Evolutionary conservation across 2,329 filamentous ascomycete genomes (phyloP), one percentile per base, ranked within the genome.

Genomic region (Lasiodiplodia theobromae): DNA sequence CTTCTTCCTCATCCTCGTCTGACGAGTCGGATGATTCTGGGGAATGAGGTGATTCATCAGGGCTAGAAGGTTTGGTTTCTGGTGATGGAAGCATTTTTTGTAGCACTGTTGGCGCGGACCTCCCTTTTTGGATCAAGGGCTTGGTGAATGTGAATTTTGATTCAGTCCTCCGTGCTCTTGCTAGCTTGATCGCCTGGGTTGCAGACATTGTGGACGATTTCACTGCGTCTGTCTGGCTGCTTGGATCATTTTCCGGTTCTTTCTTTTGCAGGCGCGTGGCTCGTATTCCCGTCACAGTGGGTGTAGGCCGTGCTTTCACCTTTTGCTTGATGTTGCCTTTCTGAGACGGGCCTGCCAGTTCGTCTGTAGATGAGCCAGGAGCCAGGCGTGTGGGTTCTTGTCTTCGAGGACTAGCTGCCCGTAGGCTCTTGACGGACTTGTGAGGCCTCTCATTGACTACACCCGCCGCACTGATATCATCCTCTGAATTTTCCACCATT

Each of bases 1-100:
- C 64, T 4, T 47, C 47, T 1, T 68, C 51, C 2, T 64, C 57
- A 4, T 57, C 66, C 18, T 23, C 49, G 18, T 47, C 21, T 23
- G 31, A 52, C 8, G 25, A 18, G 6, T 57, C 25, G 11, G 58
- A 52, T 28, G n/a, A 38, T 16, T 58, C n/a, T 2, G 67, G 47
- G 34, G 66, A 68, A 12, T 47, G 3, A 6, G 38, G 44, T 31
- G 57, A 53, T 10, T 68, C 66, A 2, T 47, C 49, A 31, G 56
- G 67, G 31, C 57, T 68, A 4, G 53, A 68, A 7, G 69, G 71
- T 37, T 72, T 72, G 1, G 70, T 34, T 16, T 68, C 62, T 49
- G 71, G 72, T 25, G 71, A 69, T n/a, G 74, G 72, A 37, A 80
- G 71, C 78, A 80, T 78, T 21, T 63, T 71, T 51, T 74, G 72